phyloP scores from a whole-genome alignment of 768 basidiomycete genomes.

The Termitomyces sp. region DNA sequence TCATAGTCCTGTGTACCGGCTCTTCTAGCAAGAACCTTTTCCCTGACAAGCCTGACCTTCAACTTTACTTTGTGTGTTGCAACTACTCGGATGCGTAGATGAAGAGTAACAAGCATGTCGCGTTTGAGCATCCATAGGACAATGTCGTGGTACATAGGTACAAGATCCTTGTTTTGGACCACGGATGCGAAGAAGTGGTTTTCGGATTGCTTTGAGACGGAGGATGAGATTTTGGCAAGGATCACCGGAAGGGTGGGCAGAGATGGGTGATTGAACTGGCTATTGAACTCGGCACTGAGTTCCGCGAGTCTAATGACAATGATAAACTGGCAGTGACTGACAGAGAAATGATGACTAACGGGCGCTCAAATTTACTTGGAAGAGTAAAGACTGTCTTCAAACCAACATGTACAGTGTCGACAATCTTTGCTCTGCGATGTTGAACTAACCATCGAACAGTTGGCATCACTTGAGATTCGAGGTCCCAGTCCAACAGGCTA shows the following conservation, averaged over 20 bases:
- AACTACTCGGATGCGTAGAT: slow-evolving; percentile 80
- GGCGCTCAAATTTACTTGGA: slow-evolving; percentile 52
- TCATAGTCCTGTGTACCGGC: slow-evolving; percentile 5
- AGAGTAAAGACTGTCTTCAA: slow-evolving; percentile 81
- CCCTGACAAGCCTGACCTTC: slow-evolving; percentile 46
- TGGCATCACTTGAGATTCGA: slow-evolving; percentile 79
- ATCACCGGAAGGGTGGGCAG: slow-evolving; percentile 71
- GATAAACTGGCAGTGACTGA: slow-evolving; percentile 3
- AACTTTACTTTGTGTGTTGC: slow-evolving; percentile 74
- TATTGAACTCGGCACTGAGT: slow-evolving; percentile 55
- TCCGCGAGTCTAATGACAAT: slow-evolving; percentile 37
- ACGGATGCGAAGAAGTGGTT: slow-evolving; percentile 82
- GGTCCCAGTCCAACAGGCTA: slow-evolving; percentile 74
- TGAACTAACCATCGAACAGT: slow-evolving; percentile 91
- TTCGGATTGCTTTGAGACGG: slow-evolving; percentile 54
- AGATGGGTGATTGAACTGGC: slow-evolving; percentile 49
- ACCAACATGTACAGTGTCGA: slow-evolving; percentile 76
- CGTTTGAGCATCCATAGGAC: slow-evolving; percentile 89
- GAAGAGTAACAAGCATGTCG: slow-evolving; percentile 79
- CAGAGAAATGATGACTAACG: slow-evolving; percentile 37
- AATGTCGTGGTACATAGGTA: slow-evolving; percentile 72
- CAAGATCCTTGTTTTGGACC: slow-evolving; percentile 58
- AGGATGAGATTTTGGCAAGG: slow-evolving; percentile 68
- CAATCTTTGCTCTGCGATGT: slow-evolving; percentile 83
- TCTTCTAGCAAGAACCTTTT: slow-evolving; percentile 28